A percentile compares a stretch with the other conserved stretches of the same genome.
Conservation (phyloP, 345 rosid genomes). For the Diplotaxis tenuifolia region DNA sequence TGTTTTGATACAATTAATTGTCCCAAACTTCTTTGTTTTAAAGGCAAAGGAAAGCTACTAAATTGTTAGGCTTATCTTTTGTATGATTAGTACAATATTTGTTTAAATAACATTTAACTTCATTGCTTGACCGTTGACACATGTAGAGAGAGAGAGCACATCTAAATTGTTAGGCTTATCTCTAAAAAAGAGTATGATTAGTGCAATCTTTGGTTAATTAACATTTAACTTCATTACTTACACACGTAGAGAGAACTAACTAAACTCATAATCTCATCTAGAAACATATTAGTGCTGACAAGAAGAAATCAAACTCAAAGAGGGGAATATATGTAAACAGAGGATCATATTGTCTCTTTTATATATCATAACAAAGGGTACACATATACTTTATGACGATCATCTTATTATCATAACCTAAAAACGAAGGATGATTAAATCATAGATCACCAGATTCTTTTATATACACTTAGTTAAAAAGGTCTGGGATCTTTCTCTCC, state of each 20-base stretch:
- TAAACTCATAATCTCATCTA: neutral
- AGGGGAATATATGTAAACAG: neutral
- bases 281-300: neutral
- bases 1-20: no score
- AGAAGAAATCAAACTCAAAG: neutral
- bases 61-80: no score
- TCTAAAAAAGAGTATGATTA: neutral
- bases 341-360: neutral
- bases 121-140: neutral
- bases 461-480: conserved; percentile 34
- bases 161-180: no score
- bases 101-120: neutral
- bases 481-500: conserved; percentile 37
- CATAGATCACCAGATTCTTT: conserved; percentile 30
- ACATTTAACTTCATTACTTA: neutral
- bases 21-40: no score
- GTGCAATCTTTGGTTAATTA: neutral
- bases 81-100: neutral
- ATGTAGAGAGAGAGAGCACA: no score
- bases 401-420: conserved; percentile 15
- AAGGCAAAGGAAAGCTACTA: no score
- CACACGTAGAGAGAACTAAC: neutral
- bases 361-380: conserved; percentile 13
- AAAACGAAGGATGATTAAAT: conserved; percentile 18
- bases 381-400: conserved; percentile 18